These are phyloP conservation scores for Venturia carpophila DNA, from an alignment of 2,329 filamentous ascomycete species.

Conservation along the genomic window DNA sequence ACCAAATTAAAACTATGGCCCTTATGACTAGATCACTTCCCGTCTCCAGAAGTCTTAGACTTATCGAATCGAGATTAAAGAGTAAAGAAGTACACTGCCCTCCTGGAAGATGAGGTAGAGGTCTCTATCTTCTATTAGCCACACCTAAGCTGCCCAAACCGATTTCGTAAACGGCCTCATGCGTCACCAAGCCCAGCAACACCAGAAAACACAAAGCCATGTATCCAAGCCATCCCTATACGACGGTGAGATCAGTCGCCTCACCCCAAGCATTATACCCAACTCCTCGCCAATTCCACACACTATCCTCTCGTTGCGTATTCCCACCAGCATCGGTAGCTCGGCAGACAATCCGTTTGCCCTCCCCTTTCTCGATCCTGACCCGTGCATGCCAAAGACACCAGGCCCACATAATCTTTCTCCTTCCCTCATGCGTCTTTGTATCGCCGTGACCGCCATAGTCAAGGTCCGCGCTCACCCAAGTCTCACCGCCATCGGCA, in stretches of 20 bases:
- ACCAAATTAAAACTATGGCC: too few relatives aligned
- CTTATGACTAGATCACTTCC: too few relatives aligned
- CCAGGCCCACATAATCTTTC: slow-evolving; percentile 48
- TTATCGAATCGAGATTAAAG: too few relatives aligned
- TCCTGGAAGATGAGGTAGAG: too few relatives aligned
- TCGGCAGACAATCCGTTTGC: slow-evolving; percentile 43
- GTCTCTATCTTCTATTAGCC: too few relatives aligned
- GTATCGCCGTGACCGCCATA: slow-evolving; percentile 24
- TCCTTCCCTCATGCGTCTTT: slow-evolving; percentile 19
- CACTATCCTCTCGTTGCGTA: slow-evolving; percentile 39
- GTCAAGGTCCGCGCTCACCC: slow-evolving; percentile 40
- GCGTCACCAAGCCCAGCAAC: too few relatives aligned
- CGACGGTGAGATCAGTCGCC: slow-evolving; percentile 41
- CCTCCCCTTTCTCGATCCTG: slow-evolving; percentile 34
- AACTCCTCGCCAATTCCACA: slow-evolving; percentile 54
- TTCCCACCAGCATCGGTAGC: slow-evolving; percentile 49
- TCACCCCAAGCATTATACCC: slow-evolving; percentile 55
- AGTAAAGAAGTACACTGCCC: too few relatives aligned
- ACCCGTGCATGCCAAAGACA: slow-evolving; percentile 45
- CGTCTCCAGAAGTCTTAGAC: too few relatives aligned
- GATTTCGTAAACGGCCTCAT: too few relatives aligned
- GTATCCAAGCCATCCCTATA: slow-evolving; percentile 9
- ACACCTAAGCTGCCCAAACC: too few relatives aligned
- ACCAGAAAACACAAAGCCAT: background rate
- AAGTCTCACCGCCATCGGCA: slow-evolving; percentile 42